These are phyloP conservation scores for Aspergillus persii DNA, from an alignment of 2,329 filamentous ascomycete species.

Conservation along the genomic window DNA sequence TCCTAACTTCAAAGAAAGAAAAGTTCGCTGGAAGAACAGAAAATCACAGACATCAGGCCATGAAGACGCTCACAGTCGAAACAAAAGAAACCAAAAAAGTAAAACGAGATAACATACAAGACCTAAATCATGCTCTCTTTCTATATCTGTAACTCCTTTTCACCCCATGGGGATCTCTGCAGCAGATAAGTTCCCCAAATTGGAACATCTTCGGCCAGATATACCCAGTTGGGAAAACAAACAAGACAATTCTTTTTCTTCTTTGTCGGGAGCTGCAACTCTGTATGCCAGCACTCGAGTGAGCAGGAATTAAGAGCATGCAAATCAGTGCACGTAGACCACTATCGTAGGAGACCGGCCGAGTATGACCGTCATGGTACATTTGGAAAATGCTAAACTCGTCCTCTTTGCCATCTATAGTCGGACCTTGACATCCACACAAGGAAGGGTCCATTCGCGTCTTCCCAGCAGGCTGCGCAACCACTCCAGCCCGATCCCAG, in stretches of 20 bases:
- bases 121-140: background rate
- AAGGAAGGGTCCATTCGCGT: slow-evolving; percentile 87
- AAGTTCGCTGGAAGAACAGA: background rate
- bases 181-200: background rate
- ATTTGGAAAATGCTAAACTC: background rate
- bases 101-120: too few species aligned
- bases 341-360: background rate
- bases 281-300: background rate
- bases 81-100: background rate
- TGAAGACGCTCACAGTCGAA: background rate
- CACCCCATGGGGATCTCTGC: too few species aligned
- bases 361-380: background rate
- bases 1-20: background rate
- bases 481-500: slow-evolving; percentile 81
- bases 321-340: background rate
- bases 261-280: too few species aligned
- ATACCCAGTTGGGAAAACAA: too few species aligned
- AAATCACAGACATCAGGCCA: background rate
- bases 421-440: slow-evolving; percentile 81
- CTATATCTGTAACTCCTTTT: background rate
- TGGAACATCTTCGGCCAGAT: too few species aligned
- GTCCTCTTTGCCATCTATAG: slow-evolving; percentile 49
- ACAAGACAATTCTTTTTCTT: too few species aligned
- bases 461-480: slow-evolving; percentile 74
- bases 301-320: background rate